phyloP scores from a whole-genome alignment of 441 rosid genomes.

The Erodium moschatum region DNA sequence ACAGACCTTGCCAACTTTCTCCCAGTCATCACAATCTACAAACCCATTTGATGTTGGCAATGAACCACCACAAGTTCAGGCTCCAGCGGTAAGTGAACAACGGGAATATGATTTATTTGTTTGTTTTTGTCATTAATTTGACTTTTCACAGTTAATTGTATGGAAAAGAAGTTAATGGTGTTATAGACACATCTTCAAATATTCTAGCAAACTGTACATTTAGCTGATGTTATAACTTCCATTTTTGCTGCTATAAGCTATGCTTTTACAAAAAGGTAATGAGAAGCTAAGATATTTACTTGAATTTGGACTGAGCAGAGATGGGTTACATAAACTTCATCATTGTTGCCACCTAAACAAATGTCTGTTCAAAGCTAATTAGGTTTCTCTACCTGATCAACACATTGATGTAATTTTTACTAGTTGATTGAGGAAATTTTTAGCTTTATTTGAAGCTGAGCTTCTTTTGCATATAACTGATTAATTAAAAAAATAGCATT shows the following conservation, averaged over 20 bases:
- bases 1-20: slow-evolving; percentile 53
- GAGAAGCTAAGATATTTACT: not conserved
- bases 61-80: slow-evolving; percentile 40
- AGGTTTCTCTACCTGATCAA: not conserved
- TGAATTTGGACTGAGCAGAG: not conserved
- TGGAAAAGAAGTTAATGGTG: not conserved
- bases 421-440: not conserved
- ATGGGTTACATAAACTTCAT: not conserved
- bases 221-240: not conserved
- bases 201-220: not conserved
- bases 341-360: not conserved
- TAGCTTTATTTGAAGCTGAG: not conserved
- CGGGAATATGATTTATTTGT: not conserved
- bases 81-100: slow-evolving; percentile 41
- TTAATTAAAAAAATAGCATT: not conserved
- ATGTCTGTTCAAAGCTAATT: not conserved
- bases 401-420: not conserved
- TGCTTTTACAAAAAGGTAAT: not conserved
- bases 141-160: not conserved
- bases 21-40: slow-evolving; percentile 44
- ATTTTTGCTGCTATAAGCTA: not conserved
- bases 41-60: slow-evolving; percentile 73
- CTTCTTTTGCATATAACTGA: not conserved
- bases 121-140: not conserved
- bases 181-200: not conserved